Percentiles rank a stretch among this genome's conserved stretches.
These are phyloP conservation scores for Monilinia aucupariae DNA, from an alignment of 2,329 filamentous ascomycete genomes.

Conservation along the genomic window DNA sequence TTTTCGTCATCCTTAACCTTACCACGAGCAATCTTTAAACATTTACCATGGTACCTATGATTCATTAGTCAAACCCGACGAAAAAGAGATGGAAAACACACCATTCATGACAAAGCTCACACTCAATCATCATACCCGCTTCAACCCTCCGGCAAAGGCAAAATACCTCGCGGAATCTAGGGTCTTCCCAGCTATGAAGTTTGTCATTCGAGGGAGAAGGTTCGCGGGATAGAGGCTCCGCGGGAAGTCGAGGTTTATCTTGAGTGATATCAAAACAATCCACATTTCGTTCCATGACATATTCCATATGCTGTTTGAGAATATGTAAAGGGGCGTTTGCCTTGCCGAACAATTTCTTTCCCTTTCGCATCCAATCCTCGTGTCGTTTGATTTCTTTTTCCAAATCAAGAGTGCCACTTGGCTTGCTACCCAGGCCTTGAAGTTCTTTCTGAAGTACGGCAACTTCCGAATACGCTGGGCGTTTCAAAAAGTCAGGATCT, in stretches of 20 bases:
- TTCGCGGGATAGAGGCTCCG: conserved; percentile 86
- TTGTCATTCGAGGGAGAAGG: conserved; percentile 55
- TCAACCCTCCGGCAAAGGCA: conserved; percentile 93
- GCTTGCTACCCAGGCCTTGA: conserved; percentile 87
- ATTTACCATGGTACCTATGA: conserved; percentile 90
- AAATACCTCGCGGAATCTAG: conserved; percentile 72
- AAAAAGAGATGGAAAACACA: conserved; percentile 41
- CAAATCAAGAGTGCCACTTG: conserved; percentile 81
- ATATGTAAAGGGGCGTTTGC: conserved; percentile 97
- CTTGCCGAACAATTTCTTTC: conserved; percentile 96
- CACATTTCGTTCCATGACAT: conserved; percentile 81
- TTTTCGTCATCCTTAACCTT: conserved; percentile 99
- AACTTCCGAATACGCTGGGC: conserved; percentile 87
- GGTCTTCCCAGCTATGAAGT: conserved; percentile 53
- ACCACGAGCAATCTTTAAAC: conserved; percentile 91
- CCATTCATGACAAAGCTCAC: conserved; percentile 97
- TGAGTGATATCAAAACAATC: conserved; percentile 83
- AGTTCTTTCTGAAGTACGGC: conserved; percentile 50
- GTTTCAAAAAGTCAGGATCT: conserved; percentile 66
- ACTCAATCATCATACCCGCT: conserved; percentile 99
- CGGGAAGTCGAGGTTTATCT: conserved; percentile 82
- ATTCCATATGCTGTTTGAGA: conserved; percentile 87
- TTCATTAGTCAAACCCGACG: conserved; percentile 17
- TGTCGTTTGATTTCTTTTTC: conserved; percentile 92
- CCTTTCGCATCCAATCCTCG: conserved; percentile 98